These are phyloP conservation scores for Fusarium tjaetaba DNA, from an alignment of 2,329 filamentous ascomycete species.

Conservation along the genomic window DNA sequence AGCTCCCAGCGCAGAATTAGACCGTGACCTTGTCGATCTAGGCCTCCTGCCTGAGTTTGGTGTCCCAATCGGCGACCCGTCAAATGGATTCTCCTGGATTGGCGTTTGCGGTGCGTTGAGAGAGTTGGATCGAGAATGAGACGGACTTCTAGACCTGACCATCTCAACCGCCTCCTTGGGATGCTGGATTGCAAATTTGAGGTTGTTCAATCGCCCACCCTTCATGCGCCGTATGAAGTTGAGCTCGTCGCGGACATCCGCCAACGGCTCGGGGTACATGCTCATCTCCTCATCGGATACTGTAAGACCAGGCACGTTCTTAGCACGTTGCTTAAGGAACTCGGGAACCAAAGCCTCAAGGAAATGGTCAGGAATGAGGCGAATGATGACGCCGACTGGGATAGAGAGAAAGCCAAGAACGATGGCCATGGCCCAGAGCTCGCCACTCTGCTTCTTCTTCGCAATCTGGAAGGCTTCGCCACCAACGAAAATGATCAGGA, in stretches of 20 bases:
- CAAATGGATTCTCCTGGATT: constrained; percentile 63
- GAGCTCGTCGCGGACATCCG: constrained; percentile 82
- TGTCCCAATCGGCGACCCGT: constrained; percentile 59
- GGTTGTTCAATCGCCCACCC: constrained; percentile 82
- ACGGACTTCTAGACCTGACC: constrained; percentile 69
- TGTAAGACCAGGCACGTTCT: constrained; percentile 63
- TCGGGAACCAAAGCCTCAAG: constrained; percentile 63
- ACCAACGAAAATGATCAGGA: constrained; percentile 90
- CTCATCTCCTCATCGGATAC: constrained; percentile 75
- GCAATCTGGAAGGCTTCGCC: constrained; percentile 82
- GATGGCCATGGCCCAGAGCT: constrained; percentile 89
- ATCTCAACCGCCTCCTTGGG: constrained; percentile 74
- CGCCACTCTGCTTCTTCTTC: constrained; percentile 67
- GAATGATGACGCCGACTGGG: constrained; percentile 82
- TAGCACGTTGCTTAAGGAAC: constrained; percentile 60
- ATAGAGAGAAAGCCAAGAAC: constrained; percentile 86
- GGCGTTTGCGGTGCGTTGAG: constrained; percentile 71
- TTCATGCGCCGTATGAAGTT: constrained; percentile 82
- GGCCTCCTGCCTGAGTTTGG: constrained; percentile 72
- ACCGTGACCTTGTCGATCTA: constrained; percentile 71
- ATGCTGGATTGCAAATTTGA: constrained; percentile 81
- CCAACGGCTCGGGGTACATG: constrained; percentile 75
- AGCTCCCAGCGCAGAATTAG: constrained; percentile 77
- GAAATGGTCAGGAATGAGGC: constrained; percentile 81
- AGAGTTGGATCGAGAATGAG: constrained; percentile 72